phyloP scores from a whole-genome alignment of 2,329 filamentous ascomycete genomes.

The Stenocarpella maydis region DNA sequence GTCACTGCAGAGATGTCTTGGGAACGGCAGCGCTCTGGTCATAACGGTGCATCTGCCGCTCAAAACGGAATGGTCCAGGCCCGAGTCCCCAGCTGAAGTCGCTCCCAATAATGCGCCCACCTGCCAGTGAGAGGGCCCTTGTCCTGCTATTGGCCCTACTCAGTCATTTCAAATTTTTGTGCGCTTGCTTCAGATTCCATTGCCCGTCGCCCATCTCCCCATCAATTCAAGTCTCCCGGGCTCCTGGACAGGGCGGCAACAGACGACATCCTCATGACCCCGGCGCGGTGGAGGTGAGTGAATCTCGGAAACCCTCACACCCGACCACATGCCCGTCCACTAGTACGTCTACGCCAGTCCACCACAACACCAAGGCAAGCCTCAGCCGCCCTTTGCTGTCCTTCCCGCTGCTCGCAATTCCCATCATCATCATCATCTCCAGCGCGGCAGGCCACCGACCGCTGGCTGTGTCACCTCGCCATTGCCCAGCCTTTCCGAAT shows the following conservation, averaged over 20 bases:
- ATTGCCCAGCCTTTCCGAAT: conserved; percentile 14
- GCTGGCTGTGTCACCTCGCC: no score
- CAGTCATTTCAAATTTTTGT: conserved; percentile 25
- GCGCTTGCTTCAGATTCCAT: conserved; percentile 7
- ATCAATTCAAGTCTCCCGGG: no score
- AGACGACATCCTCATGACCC: conserved; percentile 26
- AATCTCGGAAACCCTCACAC: conserved; percentile 25
- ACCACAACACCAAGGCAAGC: no score
- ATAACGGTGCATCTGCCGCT: conserved; percentile 23
- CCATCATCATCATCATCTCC: background rate
- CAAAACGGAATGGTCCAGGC: conserved; percentile 32
- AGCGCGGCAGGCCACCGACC: background rate
- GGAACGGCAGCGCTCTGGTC: conserved; percentile 14
- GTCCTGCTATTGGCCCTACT: conserved; percentile 26
- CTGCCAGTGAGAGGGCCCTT: background rate
- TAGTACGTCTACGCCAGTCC: conserved; percentile 13
- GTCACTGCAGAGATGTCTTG: background rate
- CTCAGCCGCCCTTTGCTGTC: conserved; percentile 22
- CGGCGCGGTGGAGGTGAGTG: conserved; percentile 21
- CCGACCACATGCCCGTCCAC: conserved; percentile 17
- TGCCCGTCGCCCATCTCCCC: no score
- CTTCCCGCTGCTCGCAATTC: conserved; percentile 8
- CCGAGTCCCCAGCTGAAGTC: conserved; percentile 31
- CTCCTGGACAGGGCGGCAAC: background rate
- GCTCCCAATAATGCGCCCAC: conserved; percentile 2